These are phyloP conservation scores for Solanum chacoense DNA, from an alignment of 305 asterid species.

Conservation along the genomic window DNA sequence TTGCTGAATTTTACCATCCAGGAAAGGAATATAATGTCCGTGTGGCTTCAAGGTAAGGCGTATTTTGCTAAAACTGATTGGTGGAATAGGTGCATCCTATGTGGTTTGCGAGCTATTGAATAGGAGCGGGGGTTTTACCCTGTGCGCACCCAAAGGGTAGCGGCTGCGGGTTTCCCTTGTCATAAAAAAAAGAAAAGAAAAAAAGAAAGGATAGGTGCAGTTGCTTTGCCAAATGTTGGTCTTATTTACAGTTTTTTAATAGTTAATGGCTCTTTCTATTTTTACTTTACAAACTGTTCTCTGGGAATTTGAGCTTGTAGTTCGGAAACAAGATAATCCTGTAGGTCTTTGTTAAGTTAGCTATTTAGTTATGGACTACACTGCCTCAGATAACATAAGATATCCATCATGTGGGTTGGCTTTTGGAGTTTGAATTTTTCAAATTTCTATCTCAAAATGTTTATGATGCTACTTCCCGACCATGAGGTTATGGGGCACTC, in stretches of 20 bases:
- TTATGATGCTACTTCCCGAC: background rate
- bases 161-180: no score
- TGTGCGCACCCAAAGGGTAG: no score
- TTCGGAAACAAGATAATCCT: background rate
- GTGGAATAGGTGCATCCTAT: background rate
- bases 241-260: background rate
- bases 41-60: slow-evolving; percentile 56
- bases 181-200: no score
- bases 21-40: slow-evolving; percentile 69
- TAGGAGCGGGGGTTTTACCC: no score
- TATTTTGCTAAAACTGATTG: background rate
- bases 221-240: background rate
- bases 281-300: background rate
- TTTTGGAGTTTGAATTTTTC: background rate
- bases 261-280: background rate
- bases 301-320: background rate
- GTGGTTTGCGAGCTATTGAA: no score
- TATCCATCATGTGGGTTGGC: background rate
- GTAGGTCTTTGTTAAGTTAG: background rate
- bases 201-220: background rate
- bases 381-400: background rate
- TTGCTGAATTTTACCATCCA: slow-evolving; percentile 67
- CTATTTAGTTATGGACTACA: background rate
- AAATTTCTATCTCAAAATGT: background rate
- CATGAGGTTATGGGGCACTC: background rate